Evolutionary conservation across 1,139 yeast genomes (phyloP), one percentile per base, ranked within the genome.

Genomic region (Nakaseomyces kungkrabaensis): DNA sequence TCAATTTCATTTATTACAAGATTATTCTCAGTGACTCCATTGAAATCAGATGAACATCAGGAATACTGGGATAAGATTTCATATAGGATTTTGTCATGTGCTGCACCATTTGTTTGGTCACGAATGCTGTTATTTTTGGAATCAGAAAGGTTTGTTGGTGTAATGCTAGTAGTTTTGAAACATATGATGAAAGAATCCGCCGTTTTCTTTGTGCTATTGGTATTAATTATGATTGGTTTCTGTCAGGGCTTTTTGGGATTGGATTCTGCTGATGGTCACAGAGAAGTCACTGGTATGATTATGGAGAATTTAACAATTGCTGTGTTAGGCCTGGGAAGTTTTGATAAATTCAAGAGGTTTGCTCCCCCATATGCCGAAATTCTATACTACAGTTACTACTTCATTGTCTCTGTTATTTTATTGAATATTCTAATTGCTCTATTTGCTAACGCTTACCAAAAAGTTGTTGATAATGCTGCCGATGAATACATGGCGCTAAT

Each of bases 31-130:
- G 61, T 82, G 36, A 63, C 69, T 47, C 63, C 65, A 5, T 32
- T 56, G 7, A 52, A 65, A 10, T 52, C 62, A 7, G 42, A 47
- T 5, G 47, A 51, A 24, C 49, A 59, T 1, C 46, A 56, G n/a
- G 73, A 72, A 37, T 59, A 64, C 31, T 75, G 80, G 60, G 88
- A 85, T 62, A 77, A 78, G 52, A 73, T 83, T 4, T 79, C 94
- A 0, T 87, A 81, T 66, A 72, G 94, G 55, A 65, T 86, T 3
- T 69, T 88, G 50, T 82, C 95, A 0, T 76, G 92, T 61, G 89
- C 87, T 11, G 85, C 96, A 2, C 96, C 96, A 1, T 72, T 88
- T 57, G 82, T 88, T 77, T 88, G 96, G 95, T 78, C 86, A 5
- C 74, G 96, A 51, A 69, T 88, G 51, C 70, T 88, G 50, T 72